phyloP scores from a whole-genome alignment of 2,329 filamentous ascomycete species.

The Ophiostoma ulmi region DNA sequence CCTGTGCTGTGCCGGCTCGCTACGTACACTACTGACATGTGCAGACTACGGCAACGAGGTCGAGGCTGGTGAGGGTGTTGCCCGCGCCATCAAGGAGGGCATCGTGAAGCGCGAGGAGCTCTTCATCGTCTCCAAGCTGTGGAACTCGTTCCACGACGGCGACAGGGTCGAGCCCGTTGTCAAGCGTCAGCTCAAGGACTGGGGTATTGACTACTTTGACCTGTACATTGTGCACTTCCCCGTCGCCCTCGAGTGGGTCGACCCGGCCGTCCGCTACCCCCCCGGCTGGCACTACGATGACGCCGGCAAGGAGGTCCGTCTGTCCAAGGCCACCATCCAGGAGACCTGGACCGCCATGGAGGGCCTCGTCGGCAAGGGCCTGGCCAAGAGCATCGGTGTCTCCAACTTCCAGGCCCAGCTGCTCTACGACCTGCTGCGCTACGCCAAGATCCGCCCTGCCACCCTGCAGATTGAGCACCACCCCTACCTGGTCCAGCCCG shows the following conservation, averaged over 20 bases:
- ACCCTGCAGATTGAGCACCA: constrained; percentile 83
- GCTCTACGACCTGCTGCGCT: constrained; percentile 73
- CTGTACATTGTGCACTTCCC: constrained; percentile 89
- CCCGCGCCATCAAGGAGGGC: constrained; percentile 74
- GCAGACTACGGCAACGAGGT: constrained; percentile 78
- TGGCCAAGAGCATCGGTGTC: constrained; percentile 70
- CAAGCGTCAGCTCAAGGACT: constrained; percentile 73
- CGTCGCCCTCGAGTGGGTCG: constrained; percentile 77
- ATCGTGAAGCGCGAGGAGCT: constrained; percentile 79
- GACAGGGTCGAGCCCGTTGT: constrained; percentile 71
- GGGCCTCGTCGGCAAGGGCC: constrained; percentile 60
- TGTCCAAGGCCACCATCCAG: constrained; percentile 66
- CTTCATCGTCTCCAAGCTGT: constrained; percentile 89
- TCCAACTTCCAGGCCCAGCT: constrained; percentile 77
- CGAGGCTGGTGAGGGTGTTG: constrained; percentile 70
- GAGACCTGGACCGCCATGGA: constrained; percentile 83
- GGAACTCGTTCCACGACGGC: constrained; percentile 84
- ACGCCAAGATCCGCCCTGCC: constrained; percentile 67
- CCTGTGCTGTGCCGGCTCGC: background rate
- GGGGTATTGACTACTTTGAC: constrained; percentile 84
- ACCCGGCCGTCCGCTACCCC: constrained; percentile 72
- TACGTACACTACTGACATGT: background rate
- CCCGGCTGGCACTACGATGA: constrained; percentile 70
- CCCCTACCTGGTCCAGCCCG: constrained; percentile 74
- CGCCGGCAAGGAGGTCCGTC: constrained; percentile 51